phyloP scores from a whole-genome alignment of 164 flowering plant genomes.

The Litsea cubeba region DNA sequence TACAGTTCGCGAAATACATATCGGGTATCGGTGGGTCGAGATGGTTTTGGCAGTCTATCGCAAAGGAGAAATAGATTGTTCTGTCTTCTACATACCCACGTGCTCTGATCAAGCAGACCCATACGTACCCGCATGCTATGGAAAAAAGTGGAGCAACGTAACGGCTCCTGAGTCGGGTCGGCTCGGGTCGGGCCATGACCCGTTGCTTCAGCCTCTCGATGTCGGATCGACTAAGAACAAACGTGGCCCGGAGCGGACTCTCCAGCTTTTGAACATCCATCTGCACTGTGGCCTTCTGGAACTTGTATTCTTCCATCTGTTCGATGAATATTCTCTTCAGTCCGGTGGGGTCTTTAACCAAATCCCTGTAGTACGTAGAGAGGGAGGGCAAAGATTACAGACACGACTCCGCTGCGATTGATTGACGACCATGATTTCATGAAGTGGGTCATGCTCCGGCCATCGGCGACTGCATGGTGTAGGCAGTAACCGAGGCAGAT shows the following conservation, averaged over 20 bases:
- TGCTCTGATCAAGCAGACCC: slow-evolving; percentile 35
- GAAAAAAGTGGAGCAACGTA: slow-evolving; percentile 28
- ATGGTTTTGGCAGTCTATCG: slow-evolving; percentile 30
- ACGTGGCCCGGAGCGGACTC: background rate
- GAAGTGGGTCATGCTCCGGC: slow-evolving; percentile 4
- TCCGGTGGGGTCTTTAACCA: background rate
- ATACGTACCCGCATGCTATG: slow-evolving; percentile 26
- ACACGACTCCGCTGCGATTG: slow-evolving; percentile 1
- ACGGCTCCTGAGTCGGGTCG: background rate
- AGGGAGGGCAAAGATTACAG: background rate
- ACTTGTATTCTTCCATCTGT: background rate
- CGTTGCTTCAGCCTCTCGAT: background rate
- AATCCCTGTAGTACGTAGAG: background rate
- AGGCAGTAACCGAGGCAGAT: slow-evolving; percentile 10
- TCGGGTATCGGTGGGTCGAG: slow-evolving; percentile 20
- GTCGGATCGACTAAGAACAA: background rate
- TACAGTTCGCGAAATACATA: slow-evolving; percentile 31
- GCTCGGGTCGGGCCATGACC: background rate
- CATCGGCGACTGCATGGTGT: slow-evolving; percentile 8
- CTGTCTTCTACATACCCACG: background rate
- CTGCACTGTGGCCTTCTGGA: no score
- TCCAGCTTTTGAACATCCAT: background rate
- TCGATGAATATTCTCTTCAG: slow-evolving; percentile 7
- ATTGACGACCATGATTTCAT: slow-evolving; percentile 16
- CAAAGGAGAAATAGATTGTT: slow-evolving; percentile 13